phyloP scores from a whole-genome alignment of 768 basidiomycete genomes.

The Myochromella boudieri region DNA sequence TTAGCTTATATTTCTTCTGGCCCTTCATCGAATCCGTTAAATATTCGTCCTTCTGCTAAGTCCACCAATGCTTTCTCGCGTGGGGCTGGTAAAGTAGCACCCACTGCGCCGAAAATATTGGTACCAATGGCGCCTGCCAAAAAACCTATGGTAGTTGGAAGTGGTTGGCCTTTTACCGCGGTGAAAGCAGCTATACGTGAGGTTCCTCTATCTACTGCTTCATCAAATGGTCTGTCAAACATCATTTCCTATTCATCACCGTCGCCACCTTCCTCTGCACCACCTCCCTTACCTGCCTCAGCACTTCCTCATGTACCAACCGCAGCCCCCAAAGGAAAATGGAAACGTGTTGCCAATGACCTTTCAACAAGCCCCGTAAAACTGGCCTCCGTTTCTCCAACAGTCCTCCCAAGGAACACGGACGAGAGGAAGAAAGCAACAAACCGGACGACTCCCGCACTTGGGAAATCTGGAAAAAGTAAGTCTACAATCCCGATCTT shows the following conservation, averaged over 20 bases:
- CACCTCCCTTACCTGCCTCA: slow-evolving; percentile 18
- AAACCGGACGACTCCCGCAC: background rate
- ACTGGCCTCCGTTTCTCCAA: background rate
- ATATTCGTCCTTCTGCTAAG: slow-evolving; percentile 50
- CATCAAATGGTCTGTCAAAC: slow-evolving; percentile 16
- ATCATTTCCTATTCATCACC: slow-evolving; percentile 24
- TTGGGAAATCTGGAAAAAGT: slow-evolving; percentile 12
- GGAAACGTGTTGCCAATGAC: slow-evolving; percentile 27
- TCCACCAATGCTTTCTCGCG: background rate
- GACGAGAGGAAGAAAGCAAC: background rate
- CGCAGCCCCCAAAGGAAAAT: slow-evolving; percentile 21
- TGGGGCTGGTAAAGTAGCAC: slow-evolving; percentile 19
- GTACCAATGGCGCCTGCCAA: slow-evolving; percentile 23
- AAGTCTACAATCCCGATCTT: background rate
- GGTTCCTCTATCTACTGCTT: no score
- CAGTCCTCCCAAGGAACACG: no score
- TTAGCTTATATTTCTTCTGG: slow-evolving; percentile 40
- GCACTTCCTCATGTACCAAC: no score
- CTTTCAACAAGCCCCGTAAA: slow-evolving; percentile 1
- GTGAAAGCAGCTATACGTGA: slow-evolving; percentile 21
- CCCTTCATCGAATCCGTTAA: slow-evolving; percentile 51
- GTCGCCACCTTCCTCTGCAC: slow-evolving; percentile 20
- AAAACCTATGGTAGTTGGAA: slow-evolving; percentile 46
- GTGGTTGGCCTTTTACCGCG: slow-evolving; percentile 50
- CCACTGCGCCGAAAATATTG: slow-evolving; percentile 24